Percentiles rank a stretch among this genome's conserved stretches.
Conservation (phyloP, 176 grass and related monocot species). For the Melocanna baccifera region DNA sequence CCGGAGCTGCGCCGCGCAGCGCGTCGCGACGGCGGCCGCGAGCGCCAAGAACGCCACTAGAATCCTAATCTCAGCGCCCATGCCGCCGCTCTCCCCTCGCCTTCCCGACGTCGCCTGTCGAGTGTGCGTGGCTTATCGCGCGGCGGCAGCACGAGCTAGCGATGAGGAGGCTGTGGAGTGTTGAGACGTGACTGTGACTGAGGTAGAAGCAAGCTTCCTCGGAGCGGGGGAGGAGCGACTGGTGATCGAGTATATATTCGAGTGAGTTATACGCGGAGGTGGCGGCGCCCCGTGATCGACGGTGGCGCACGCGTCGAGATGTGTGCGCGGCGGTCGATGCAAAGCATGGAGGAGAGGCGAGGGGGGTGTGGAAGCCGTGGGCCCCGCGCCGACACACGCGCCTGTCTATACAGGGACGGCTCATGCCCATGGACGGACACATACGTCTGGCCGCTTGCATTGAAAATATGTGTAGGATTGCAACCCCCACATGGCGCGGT, state of each 20-base stretch:
- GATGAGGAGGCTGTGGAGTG: conserved; percentile 3
- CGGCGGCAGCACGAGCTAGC: not conserved
- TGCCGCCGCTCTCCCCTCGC: not conserved
- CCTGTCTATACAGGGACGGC: not conserved
- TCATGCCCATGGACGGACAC: not conserved
- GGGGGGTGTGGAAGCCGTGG: not conserved
- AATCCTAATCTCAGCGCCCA: conserved; percentile 40
- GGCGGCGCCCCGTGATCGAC: conserved; percentile 15
- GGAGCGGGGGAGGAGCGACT: not conserved
- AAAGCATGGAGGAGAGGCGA: not conserved
- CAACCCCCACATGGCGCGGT: conserved; percentile 39
- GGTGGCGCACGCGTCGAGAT: not conserved
- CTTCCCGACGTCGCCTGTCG: not conserved
- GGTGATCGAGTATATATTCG: not conserved
- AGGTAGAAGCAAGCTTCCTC: conserved; percentile 23
- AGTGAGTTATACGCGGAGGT: not conserved
- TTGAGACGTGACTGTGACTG: not conserved
- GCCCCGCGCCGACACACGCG: conserved; percentile 11
- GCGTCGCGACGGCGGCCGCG: not conserved
- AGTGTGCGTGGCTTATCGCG: not conserved
- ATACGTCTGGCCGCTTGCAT: not conserved
- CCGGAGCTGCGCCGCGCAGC: conserved; percentile 43
- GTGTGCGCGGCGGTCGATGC: not conserved
- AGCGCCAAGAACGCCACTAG: conserved; percentile 16
- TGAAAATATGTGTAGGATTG: conserved; percentile 21